Evolutionary conservation across 192 early-diverging fungal species (phyloP).

Genomic region (Mortierella alpina): DNA sequence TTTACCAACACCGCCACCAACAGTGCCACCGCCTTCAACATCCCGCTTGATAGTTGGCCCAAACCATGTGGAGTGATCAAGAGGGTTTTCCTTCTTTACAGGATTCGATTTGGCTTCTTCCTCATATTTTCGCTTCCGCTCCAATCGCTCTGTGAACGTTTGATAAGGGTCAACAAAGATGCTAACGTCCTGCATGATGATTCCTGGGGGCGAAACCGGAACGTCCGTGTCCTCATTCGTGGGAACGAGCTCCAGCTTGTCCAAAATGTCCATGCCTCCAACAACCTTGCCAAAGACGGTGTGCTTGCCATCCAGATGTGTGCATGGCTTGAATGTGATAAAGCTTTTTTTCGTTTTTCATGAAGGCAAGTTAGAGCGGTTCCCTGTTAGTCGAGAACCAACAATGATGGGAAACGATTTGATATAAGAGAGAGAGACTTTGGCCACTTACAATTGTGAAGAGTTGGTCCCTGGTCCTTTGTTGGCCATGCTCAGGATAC

Average conservation of each 20-base stretch:
- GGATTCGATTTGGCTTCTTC: conserved; percentile 49
- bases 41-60: conserved; percentile 65
- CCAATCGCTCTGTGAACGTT: conserved; percentile 73
- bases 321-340: conserved; percentile 73
- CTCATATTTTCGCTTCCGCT: conserved; percentile 70
- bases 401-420: neutral
- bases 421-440: neutral
- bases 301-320: conserved; percentile 85
- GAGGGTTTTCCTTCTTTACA: conserved; percentile 58
- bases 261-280: conserved; percentile 85
- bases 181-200: conserved; percentile 76
- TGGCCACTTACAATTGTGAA: conserved; percentile 74
- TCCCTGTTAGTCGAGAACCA: neutral
- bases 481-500: conserved; percentile 96
- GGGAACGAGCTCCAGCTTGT: conserved; percentile 79
- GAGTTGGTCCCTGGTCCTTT: conserved; percentile 90
- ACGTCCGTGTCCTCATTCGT: conserved; percentile 78
- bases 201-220: conserved; percentile 70
- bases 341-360: conserved; percentile 66
- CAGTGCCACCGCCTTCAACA: conserved; percentile 38
- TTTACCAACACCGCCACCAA: conserved; percentile 68
- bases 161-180: conserved; percentile 91
- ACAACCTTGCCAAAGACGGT: conserved; percentile 94
- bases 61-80: conserved; percentile 80
- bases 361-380: conserved; percentile 15